phyloP scores from a whole-genome alignment of 805 yeast genomes.

The Tetrapisispora namnaoensis region DNA sequence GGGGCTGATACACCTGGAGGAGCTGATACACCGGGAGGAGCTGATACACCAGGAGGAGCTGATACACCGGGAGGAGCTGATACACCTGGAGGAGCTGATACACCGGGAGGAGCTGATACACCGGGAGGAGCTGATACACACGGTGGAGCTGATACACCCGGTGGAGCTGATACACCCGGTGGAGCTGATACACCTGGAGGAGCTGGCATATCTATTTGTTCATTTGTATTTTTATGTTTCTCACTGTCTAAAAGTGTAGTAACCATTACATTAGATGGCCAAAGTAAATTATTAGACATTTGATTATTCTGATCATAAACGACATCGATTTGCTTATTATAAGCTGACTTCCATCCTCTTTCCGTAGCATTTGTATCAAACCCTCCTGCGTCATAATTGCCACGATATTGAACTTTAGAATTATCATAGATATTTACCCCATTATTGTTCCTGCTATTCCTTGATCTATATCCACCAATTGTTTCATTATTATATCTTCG shows the following conservation, averaged over 20 bases:
- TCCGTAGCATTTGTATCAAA: not conserved
- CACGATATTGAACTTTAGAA: not conserved
- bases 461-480: not conserved
- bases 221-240: no score
- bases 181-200: constrained; percentile 2
- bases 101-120: not conserved
- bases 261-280: no score
- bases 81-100: not conserved
- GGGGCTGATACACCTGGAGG: constrained; percentile 8
- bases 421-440: not conserved
- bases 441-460: not conserved
- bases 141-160: constrained; percentile 1
- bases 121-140: not conserved
- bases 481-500: not conserved
- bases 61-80: not conserved
- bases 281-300: no score
- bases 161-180: constrained; percentile 1
- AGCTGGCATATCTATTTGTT: not conserved
- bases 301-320: not conserved
- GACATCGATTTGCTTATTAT: no score
- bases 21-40: constrained; percentile 9
- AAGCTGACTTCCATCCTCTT: not conserved
- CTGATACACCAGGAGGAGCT: not conserved
- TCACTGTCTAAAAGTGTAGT: no score
- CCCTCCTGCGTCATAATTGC: not conserved